Conservation (phyloP, 2,329 filamentous ascomycete species). For the Fusarium poae region DNA sequence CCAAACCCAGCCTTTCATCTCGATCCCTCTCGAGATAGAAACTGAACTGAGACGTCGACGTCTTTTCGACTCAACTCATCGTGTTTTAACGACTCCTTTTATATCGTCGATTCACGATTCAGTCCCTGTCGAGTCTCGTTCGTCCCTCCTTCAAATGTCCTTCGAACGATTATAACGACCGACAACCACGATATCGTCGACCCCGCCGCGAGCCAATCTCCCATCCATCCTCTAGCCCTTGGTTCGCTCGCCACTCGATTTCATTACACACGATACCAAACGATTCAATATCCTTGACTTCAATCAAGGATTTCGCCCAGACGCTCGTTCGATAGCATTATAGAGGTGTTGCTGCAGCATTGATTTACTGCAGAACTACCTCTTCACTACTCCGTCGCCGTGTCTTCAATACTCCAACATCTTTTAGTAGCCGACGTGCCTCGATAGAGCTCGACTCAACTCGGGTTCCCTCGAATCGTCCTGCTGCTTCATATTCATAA, state of each 20-base stretch:
- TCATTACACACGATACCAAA: constrained; percentile 22
- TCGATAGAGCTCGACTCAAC: constrained; percentile 37
- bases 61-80: constrained; percentile 33
- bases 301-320: constrained; percentile 17
- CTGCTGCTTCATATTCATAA: constrained; percentile 29
- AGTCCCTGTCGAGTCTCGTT: constrained; percentile 43
- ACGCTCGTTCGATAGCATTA: constrained; percentile 31
- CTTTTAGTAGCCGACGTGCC: constrained; percentile 37
- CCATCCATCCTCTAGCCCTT: constrained; percentile 32
- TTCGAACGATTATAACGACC: constrained; percentile 52
- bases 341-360: constrained; percentile 52
- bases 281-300: constrained; percentile 11
- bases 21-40: constrained; percentile 36
- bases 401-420: constrained; percentile 48
- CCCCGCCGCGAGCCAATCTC: constrained; percentile 42
- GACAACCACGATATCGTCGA: constrained; percentile 46
- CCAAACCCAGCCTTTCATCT: constrained; percentile 30
- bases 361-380: constrained; percentile 50
- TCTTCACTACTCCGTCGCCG: constrained; percentile 36
- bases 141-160: constrained; percentile 50
- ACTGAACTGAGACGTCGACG: constrained; percentile 29
- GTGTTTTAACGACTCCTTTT: constrained; percentile 37
- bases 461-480: constrained; percentile 39
- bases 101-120: constrained; percentile 30
- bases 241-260: constrained; percentile 29